Evolutionary conservation across 176 grass and related monocot species (phyloP).

Genomic region (Tuctoria greenei): DNA sequence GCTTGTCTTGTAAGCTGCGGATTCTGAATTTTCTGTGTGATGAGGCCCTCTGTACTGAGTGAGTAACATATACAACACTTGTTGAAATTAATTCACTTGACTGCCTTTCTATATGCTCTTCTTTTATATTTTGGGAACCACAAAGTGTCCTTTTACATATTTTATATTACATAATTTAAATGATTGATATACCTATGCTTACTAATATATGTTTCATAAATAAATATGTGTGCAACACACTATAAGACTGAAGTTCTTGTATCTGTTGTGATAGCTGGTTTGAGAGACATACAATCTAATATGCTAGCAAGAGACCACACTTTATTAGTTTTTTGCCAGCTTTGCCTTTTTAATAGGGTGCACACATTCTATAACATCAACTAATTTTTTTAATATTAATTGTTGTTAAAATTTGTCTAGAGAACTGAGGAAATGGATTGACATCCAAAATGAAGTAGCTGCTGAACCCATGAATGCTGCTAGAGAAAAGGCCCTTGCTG

Average conservation of each 20-base stretch:
- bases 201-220: background rate
- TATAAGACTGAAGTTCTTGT: background rate
- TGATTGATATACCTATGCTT: background rate
- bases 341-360: background rate
- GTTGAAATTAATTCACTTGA: constrained; percentile 22
- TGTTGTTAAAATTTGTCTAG: constrained; percentile 43
- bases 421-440: constrained; percentile 69
- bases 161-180: background rate
- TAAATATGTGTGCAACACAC: background rate
- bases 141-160: background rate
- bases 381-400: constrained; percentile 33
- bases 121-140: background rate
- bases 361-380: background rate
- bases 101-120: background rate
- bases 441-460: constrained; percentile 52
- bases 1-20: constrained; percentile 56
- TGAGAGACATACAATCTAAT: background rate
- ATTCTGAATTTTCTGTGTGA: constrained; percentile 87
- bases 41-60: constrained; percentile 66
- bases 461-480: constrained; percentile 52
- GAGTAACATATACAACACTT: constrained; percentile 40
- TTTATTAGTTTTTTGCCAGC: background rate
- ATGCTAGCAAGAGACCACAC: background rate
- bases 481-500: constrained; percentile 49
- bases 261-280: background rate